Percentiles rank a stretch among this genome's conserved stretches.
These are phyloP conservation scores for Kwoniella sp. DNA, from an alignment of 768 basidiomycete species.

Conservation along the genomic window DNA sequence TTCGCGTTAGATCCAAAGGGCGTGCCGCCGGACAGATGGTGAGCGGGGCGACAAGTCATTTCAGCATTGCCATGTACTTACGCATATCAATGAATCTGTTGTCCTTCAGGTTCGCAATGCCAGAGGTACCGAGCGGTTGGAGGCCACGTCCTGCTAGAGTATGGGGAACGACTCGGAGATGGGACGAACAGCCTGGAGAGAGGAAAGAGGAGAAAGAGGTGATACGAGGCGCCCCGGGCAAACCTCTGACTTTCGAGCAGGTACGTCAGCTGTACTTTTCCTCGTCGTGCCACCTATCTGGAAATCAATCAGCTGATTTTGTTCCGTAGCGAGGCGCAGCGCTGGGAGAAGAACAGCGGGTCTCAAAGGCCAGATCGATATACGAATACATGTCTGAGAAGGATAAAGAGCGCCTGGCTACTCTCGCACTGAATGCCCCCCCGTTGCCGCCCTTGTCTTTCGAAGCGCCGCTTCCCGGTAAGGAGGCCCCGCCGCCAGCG, in stretches of 20 bases:
- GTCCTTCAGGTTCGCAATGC: slow-evolving; percentile 72
- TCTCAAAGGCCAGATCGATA: slow-evolving; percentile 63
- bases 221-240: slow-evolving; percentile 58
- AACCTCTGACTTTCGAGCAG: slow-evolving; percentile 70
- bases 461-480: slow-evolving; percentile 55
- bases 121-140: slow-evolving; percentile 83
- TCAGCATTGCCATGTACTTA: neutral
- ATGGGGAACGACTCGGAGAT: slow-evolving; percentile 61
- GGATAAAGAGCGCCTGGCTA: slow-evolving; percentile 77
- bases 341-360: slow-evolving; percentile 77
- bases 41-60: slow-evolving; percentile 3
- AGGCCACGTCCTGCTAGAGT: slow-evolving; percentile 77
- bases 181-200: slow-evolving; percentile 40
- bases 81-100: neutral
- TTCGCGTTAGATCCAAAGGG: slow-evolving; percentile 66
- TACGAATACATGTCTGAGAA: slow-evolving; percentile 94
- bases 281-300: neutral
- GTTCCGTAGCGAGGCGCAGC: slow-evolving; percentile 70
- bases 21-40: slow-evolving; percentile 56
- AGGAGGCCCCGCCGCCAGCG: slow-evolving; percentile 47
- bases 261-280: slow-evolving; percentile 62
- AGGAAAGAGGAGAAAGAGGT: slow-evolving; percentile 40
- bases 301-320: neutral
- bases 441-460: slow-evolving; percentile 24
- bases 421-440: slow-evolving; percentile 33